phyloP scores from a whole-genome alignment of 2,329 filamentous ascomycete genomes.

The Fusarium gaditjirri region DNA sequence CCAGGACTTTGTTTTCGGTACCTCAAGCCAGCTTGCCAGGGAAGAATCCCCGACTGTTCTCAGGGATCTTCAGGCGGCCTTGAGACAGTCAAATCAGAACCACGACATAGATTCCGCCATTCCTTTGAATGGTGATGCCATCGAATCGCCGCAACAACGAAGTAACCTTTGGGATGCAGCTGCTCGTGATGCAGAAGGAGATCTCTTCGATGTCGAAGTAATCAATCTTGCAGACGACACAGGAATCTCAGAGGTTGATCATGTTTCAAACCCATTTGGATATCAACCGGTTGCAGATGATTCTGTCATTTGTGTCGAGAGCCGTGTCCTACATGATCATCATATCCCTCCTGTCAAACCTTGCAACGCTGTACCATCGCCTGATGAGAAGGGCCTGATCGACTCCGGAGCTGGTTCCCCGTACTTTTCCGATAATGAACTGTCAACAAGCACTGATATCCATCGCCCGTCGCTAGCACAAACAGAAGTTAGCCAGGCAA shows the following conservation, averaged over 20 bases:
- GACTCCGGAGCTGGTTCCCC: slow-evolving; percentile 9
- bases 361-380: slow-evolving; percentile 39
- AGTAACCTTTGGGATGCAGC: slow-evolving; percentile 75
- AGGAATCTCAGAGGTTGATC: slow-evolving; percentile 28
- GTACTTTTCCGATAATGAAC: slow-evolving; percentile 38
- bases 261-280: slow-evolving; percentile 53
- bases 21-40: slow-evolving; percentile 81
- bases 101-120: slow-evolving; percentile 54
- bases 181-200: slow-evolving; percentile 72
- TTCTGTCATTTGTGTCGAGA: background rate
- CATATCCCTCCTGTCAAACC: slow-evolving; percentile 40
- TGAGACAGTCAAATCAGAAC: slow-evolving; percentile 65
- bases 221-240: slow-evolving; percentile 65
- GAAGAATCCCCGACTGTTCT: slow-evolving; percentile 77
- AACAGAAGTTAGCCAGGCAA: background rate
- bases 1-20: slow-evolving; percentile 86
- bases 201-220: slow-evolving; percentile 70
- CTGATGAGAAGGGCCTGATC: slow-evolving; percentile 1
- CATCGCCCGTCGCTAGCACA: background rate
- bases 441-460: slow-evolving; percentile 30
- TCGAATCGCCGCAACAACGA: slow-evolving; percentile 47
- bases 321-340: background rate
- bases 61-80: slow-evolving; percentile 69
- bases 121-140: slow-evolving; percentile 52
- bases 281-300: slow-evolving; percentile 42